phyloP scores from a whole-genome alignment of 495 filamentous ascomycete species.

The Neurospora sp. region DNA sequence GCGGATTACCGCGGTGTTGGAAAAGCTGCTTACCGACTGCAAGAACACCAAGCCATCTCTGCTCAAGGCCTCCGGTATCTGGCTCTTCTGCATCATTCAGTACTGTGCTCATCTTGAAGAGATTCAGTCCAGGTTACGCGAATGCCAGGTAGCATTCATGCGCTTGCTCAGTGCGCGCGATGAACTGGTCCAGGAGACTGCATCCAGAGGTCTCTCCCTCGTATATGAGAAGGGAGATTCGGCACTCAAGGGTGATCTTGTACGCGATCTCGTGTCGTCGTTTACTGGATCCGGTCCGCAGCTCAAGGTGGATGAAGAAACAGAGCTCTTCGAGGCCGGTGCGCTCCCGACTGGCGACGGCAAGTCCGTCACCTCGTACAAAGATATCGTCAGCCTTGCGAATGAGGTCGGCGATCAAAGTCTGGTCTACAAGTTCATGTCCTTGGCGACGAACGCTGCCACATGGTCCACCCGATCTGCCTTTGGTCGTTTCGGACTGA shows the following conservation, averaged over 20 bases:
- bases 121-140: conserved; percentile 59
- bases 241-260: conserved; percentile 67
- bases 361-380: conserved; percentile 84
- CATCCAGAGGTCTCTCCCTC: conserved; percentile 76
- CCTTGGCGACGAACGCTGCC: conserved; percentile 82
- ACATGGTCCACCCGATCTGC: conserved; percentile 93
- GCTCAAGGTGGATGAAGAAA: conserved; percentile 76
- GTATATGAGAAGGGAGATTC: conserved; percentile 88
- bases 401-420: conserved; percentile 90
- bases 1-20: conserved; percentile 45
- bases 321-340: conserved; percentile 89
- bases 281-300: conserved; percentile 70
- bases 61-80: conserved; percentile 81
- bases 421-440: conserved; percentile 95
- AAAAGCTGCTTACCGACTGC: conserved; percentile 64
- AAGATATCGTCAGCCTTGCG: conserved; percentile 86
- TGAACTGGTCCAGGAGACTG: conserved; percentile 89
- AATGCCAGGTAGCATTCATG: conserved; percentile 82
- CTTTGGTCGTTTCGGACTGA: conserved; percentile 88
- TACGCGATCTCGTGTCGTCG: conserved; percentile 73
- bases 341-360: conserved; percentile 85
- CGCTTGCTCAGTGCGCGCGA: conserved; percentile 79
- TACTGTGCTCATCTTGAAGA: conserved; percentile 69
- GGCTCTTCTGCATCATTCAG: conserved; percentile 87
- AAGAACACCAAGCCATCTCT: conserved; percentile 75